These are phyloP conservation scores for Podila epicladia DNA, from an alignment of 192 early-diverging fungal genomes.

Conservation along the genomic window DNA sequence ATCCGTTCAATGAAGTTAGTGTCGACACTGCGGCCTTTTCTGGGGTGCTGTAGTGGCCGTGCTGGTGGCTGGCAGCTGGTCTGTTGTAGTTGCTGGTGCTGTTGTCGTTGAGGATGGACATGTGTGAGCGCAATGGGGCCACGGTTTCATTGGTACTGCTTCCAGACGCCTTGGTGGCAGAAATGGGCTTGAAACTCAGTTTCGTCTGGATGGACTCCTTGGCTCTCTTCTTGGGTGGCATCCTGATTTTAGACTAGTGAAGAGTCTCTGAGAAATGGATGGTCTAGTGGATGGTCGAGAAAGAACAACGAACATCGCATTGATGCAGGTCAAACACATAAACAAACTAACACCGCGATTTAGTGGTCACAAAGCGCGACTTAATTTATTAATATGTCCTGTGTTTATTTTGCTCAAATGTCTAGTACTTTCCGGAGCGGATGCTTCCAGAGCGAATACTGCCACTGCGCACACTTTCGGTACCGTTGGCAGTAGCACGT, in stretches of 20 bases:
- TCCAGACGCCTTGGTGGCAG: neutral
- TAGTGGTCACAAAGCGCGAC: no score
- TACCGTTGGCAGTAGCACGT: constrained; percentile 10
- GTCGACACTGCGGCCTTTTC: neutral
- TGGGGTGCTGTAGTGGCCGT: neutral
- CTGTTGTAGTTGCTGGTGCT: neutral
- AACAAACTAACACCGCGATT: no score
- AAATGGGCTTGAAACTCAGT: constrained; percentile 27
- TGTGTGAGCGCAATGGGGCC: constrained; percentile 16
- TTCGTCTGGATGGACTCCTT: constrained; percentile 42
- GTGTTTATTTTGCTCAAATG: no score
- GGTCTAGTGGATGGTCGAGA: neutral
- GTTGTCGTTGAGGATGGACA: constrained; percentile 19
- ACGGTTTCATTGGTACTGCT: constrained; percentile 10
- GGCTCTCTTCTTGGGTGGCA: constrained; percentile 43
- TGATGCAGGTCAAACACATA: no score
- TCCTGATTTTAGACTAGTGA: neutral
- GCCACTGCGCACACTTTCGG: neutral
- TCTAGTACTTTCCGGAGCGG: constrained; percentile 13
- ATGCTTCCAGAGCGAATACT: constrained; percentile 23
- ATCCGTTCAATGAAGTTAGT: neutral
- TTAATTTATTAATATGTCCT: no score
- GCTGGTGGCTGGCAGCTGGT: neutral
- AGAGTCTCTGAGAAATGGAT: no score
- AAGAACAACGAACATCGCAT: neutral